A percentile compares a stretch with the other conserved stretches of the same genome.
These are phyloP conservation scores for Tulasnella calospora DNA, from an alignment of 768 basidiomycete genomes.

Conservation along the genomic window DNA sequence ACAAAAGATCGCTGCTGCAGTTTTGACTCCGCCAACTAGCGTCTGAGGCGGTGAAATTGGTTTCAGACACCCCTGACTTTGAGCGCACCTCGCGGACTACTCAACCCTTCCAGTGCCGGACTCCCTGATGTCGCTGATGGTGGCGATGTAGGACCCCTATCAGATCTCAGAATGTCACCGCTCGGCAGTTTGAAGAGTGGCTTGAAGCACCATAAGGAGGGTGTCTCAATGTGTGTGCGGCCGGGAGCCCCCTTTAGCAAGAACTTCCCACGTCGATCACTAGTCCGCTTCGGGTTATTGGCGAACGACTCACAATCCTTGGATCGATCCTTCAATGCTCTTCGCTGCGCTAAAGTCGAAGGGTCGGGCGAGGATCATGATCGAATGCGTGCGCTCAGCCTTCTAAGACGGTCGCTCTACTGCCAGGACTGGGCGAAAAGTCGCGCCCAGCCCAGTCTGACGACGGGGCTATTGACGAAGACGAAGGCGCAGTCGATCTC, in stretches of 20 bases:
- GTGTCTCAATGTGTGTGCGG: not conserved
- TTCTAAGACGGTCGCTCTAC: too few species aligned
- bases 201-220: too few species aligned
- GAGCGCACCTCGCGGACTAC: too few species aligned
- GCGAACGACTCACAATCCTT: not conserved
- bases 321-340: not conserved
- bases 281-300: not conserved
- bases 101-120: not conserved
- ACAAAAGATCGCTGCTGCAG: not conserved
- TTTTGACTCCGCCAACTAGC: not conserved
- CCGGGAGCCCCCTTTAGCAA: too few species aligned
- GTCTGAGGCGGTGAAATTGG: not conserved
- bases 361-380: not conserved
- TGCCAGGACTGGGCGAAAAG: too few species aligned
- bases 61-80: too few species aligned
- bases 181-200: too few species aligned
- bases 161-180: not conserved
- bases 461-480: slow-evolving; percentile 41
- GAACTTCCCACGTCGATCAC: not conserved
- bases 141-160: too few species aligned
- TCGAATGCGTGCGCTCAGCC: too few species aligned
- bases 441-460: too few species aligned
- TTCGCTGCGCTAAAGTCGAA: too few species aligned
- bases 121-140: too few species aligned
- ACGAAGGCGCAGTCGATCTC: slow-evolving; percentile 31